Conservation (phyloP, 2,329 filamentous ascomycete genomes). For the Ceratocystis alfenasii region DNA sequence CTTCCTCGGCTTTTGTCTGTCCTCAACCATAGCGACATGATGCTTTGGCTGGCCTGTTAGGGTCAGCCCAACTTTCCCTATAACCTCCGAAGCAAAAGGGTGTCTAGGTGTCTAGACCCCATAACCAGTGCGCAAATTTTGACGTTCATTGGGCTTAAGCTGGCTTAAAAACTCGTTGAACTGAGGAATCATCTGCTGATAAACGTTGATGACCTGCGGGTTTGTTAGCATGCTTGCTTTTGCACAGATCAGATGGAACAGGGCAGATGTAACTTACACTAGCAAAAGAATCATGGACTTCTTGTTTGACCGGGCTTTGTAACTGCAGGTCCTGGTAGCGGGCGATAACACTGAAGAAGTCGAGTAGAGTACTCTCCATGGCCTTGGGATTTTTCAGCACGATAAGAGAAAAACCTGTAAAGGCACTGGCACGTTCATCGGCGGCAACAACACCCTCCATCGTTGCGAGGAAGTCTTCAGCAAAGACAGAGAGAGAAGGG, state of each 20-base stretch:
- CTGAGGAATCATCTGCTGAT: slow-evolving; percentile 48
- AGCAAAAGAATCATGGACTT: slow-evolving; percentile 61
- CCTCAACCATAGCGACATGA: background rate
- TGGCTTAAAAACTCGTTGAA: slow-evolving; percentile 44
- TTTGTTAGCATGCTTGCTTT: slow-evolving; percentile 22
- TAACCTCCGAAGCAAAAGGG: background rate
- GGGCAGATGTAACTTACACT: slow-evolving; percentile 43
- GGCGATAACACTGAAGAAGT: slow-evolving; percentile 77
- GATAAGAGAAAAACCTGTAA: slow-evolving; percentile 77
- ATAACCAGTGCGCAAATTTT: slow-evolving; percentile 40
- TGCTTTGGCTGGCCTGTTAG: background rate
- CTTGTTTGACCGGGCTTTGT: slow-evolving; percentile 49
- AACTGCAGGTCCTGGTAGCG: slow-evolving; percentile 56
- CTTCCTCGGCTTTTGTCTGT: background rate
- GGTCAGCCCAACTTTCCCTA: background rate
- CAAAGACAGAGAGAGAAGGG: slow-evolving; percentile 66
- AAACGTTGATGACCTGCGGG: slow-evolving; percentile 40
- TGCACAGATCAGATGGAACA: background rate
- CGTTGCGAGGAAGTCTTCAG: slow-evolving; percentile 64
- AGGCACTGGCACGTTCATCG: slow-evolving; percentile 87
- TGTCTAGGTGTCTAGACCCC: slow-evolving; percentile 29
- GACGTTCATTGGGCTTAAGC: slow-evolving; percentile 39
- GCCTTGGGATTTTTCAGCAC: slow-evolving; percentile 79
- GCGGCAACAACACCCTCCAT: slow-evolving; percentile 80
- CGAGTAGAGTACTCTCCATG: slow-evolving; percentile 73